Conservation (phyloP, 768 basidiomycete species). For the Mycena capillaripes region DNA sequence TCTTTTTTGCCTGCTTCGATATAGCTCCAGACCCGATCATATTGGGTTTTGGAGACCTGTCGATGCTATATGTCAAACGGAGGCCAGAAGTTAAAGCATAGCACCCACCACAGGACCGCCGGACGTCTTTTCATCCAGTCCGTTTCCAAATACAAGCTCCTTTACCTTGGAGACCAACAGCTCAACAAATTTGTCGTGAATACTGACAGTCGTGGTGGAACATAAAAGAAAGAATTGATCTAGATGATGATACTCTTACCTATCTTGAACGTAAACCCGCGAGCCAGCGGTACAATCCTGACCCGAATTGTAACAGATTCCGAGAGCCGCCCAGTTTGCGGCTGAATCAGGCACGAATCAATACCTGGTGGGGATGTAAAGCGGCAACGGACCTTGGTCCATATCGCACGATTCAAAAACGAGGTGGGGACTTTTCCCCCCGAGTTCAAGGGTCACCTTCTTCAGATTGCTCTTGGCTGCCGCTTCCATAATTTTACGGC, state of each 20-base stretch:
- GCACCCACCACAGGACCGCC: slow-evolving; percentile 86
- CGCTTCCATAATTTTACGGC: slow-evolving; percentile 91
- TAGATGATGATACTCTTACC: slow-evolving; percentile 1
- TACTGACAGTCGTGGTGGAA: slow-evolving; percentile 43
- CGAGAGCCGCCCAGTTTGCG: slow-evolving; percentile 88
- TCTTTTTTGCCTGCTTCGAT: slow-evolving; percentile 88
- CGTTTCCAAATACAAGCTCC: slow-evolving; percentile 82
- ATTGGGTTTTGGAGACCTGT: slow-evolving; percentile 87
- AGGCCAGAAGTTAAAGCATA: not conserved
- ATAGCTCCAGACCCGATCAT: slow-evolving; percentile 89
- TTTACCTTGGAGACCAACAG: slow-evolving; percentile 77
- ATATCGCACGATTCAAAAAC: slow-evolving; percentile 94
- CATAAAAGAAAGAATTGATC: not conserved
- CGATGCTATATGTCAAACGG: not conserved
- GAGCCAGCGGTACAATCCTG: slow-evolving; percentile 96
- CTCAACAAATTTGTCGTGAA: slow-evolving; percentile 88
- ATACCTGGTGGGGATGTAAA: not conserved
- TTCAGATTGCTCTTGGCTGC: slow-evolving; percentile 95
- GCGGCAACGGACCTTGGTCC: slow-evolving; percentile 76
- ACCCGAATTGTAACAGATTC: slow-evolving; percentile 91
- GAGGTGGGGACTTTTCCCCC: slow-evolving; percentile 92
- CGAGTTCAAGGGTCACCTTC: slow-evolving; percentile 95
- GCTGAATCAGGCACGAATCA: slow-evolving; percentile 55
- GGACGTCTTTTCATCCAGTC: slow-evolving; percentile 79
- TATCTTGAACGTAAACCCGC: slow-evolving; percentile 88